Evolutionary conservation across 2,329 filamentous ascomycete genomes (phyloP).

Genomic region (Pseudogymnoascus verrucosus): DNA sequence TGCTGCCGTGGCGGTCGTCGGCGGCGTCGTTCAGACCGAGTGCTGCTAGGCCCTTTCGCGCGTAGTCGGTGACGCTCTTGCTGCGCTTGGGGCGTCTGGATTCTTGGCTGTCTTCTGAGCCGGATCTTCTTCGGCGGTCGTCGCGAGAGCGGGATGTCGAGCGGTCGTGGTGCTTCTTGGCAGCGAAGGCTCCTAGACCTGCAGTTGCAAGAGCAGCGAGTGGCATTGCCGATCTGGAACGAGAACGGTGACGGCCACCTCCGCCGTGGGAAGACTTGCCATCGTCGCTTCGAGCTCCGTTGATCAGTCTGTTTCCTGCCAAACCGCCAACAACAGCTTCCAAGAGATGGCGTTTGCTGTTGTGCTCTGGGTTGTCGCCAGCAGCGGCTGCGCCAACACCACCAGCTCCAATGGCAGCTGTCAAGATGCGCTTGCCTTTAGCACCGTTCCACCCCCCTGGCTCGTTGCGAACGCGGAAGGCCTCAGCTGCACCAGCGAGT

Average conservation of each 20-base stretch:
- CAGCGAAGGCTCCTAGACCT: constrained; percentile 51
- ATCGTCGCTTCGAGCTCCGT: constrained; percentile 58
- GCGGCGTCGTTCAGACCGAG: constrained; percentile 49
- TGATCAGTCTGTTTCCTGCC: constrained; percentile 75
- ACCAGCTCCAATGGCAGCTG: constrained; percentile 77
- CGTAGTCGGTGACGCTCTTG: constrained; percentile 56
- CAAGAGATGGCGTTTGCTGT: constrained; percentile 75
- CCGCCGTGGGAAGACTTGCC: constrained; percentile 22
- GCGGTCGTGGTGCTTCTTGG: constrained; percentile 51
- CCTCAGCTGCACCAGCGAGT: constrained; percentile 83
- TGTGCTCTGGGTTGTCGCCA: constrained; percentile 56
- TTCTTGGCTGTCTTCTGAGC: constrained; percentile 19
- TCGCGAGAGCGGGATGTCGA: constrained; percentile 34
- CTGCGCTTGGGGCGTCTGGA: constrained; percentile 38
- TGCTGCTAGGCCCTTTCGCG: constrained; percentile 53
- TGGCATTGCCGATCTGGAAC: constrained; percentile 48
- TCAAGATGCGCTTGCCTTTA: constrained; percentile 86
- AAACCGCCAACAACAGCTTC: constrained; percentile 86
- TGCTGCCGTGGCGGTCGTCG: constrained; percentile 17
- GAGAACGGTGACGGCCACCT: constrained; percentile 48
- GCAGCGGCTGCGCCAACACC: constrained; percentile 73
- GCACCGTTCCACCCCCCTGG: constrained; percentile 84
- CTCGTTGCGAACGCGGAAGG: constrained; percentile 82
- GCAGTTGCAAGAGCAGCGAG: constrained; percentile 58
- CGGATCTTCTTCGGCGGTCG: constrained; percentile 18